These are phyloP conservation scores for Ustilago xerochloae DNA, from an alignment of 1,284 basidiomycete species.

Conservation along the genomic window DNA sequence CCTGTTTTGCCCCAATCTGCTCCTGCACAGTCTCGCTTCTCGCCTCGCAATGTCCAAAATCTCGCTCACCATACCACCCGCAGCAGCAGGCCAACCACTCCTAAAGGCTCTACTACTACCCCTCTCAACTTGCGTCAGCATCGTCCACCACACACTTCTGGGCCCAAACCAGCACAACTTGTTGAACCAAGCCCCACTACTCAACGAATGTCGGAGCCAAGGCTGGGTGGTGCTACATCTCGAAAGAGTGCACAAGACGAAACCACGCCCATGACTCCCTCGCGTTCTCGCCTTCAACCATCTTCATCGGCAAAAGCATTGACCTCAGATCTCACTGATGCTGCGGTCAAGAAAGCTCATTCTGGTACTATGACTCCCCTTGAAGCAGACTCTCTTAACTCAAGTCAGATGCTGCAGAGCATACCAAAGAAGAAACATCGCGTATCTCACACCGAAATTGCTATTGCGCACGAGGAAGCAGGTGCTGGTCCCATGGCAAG, in stretches of 20 bases:
- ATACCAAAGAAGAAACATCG: conserved; percentile 50
- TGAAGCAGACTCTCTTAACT: neutral
- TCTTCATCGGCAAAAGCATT: neutral
- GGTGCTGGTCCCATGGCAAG: conserved; percentile 43
- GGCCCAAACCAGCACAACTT: conserved; percentile 29
- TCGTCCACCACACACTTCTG: conserved; percentile 35
- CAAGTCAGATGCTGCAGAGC: conserved; percentile 24
- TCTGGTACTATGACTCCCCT: conserved; percentile 9
- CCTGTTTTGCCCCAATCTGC: conserved; percentile 6
- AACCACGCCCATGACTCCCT: conserved; percentile 10
- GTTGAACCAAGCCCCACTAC: conserved; percentile 43
- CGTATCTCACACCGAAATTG: conserved; percentile 37
- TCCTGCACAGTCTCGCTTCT: conserved; percentile 21
- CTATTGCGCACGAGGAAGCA: conserved; percentile 50
- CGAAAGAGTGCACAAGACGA: too few relatives aligned
- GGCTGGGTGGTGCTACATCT: neutral
- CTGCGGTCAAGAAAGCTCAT: neutral
- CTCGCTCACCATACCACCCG: conserved; percentile 28
- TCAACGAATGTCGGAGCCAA: conserved; percentile 28
- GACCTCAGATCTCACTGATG: neutral
- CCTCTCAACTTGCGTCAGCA: conserved; percentile 33
- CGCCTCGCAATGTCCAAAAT: conserved; percentile 34
- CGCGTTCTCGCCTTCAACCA: conserved; percentile 3
- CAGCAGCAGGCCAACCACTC: conserved; percentile 17
- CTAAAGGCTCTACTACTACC: conserved; percentile 28